Evolutionary conservation across 768 basidiomycete species (phyloP), one percentile per base, ranked within the genome.

Genomic region (Termitomyces sp.): DNA sequence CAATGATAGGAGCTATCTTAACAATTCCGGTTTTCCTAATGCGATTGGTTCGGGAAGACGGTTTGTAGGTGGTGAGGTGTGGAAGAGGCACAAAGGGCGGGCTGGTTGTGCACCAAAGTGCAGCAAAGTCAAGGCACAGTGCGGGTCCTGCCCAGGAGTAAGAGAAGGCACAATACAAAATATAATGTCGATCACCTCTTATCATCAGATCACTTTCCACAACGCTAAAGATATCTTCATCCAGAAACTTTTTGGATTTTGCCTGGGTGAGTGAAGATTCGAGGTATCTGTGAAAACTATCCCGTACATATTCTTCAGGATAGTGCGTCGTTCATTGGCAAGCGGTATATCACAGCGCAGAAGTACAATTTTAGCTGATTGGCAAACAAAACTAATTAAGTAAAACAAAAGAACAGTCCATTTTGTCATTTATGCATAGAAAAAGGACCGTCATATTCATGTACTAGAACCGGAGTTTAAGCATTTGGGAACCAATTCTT

Each of bases 121-220:
- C 90, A 0, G 89, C 88, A 68, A 92, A 94, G 70, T 89, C 93
- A 0, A 94, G 77, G 58, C 87, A 90, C 14, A 94, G 73, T 0
- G 91, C 88, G 14, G 91, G 91, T 0, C 90, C 90, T 85, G 28
- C 12, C 40, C 30, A 32, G 8, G 2, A 24, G 49, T 38, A 21
- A 28, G 21, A 43, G 54, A 28, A 28, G 46, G 30, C 32, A 19
- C 19, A 30, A 22, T 15, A 45, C 2, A 44, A 2, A 22, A 11
- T 55, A 5, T 12, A 30, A 30, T 15, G 14, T 35, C 11, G 21
- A n/a, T 60, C 77, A 84, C 91, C 90, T 65, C 88, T 85, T 56
- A 93, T 87, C 90, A 93, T 93, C 30, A 93, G 69, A 74, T 93
- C 90, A 0, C 77, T 81, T 70, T 91, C 88, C 11, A 89, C 92